Evolutionary conservation across 139 green algal species (phyloP).

Genomic region (Chlorella sp.): DNA sequence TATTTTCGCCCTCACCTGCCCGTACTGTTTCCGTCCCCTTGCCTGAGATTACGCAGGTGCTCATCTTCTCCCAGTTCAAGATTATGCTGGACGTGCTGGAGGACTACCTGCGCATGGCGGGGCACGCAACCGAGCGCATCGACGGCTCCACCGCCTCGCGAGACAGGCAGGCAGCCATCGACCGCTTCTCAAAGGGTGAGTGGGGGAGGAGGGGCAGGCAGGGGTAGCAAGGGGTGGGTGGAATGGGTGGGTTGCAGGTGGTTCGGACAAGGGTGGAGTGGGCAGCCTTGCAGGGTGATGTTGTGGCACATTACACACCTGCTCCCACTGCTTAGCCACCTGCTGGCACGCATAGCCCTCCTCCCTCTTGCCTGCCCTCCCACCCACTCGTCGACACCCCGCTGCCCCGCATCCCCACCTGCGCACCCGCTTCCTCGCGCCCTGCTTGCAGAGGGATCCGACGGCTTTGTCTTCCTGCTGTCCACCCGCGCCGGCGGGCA

Average conservation of each 20-base stretch:
- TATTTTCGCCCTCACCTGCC: background rate
- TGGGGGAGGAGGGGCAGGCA: too few relatives aligned
- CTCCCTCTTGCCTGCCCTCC: background rate
- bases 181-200: constrained; percentile 75
- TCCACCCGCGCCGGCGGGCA: constrained; percentile 93
- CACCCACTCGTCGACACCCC: too few relatives aligned
- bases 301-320: too few relatives aligned
- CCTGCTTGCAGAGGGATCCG: constrained; percentile 31
- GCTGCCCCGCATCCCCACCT: background rate
- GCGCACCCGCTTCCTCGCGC: too few relatives aligned
- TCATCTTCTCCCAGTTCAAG: constrained; percentile 77
- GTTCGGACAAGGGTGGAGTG: background rate
- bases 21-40: background rate
- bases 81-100: constrained; percentile 93
- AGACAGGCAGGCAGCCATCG: constrained; percentile 89
- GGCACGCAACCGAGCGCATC: constrained; percentile 86
- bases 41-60: background rate
- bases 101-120: constrained; percentile 68
- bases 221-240: too few relatives aligned
- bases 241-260: background rate
- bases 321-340: too few relatives aligned
- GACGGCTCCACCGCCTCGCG: constrained; percentile 69
- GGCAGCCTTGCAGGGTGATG: background rate
- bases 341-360: background rate
- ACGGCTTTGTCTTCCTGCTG: constrained; percentile 91